Base-by-base conservation (phyloP, 2,329 filamentous ascomycete species). In the Paecilomyces formosus region DNA sequence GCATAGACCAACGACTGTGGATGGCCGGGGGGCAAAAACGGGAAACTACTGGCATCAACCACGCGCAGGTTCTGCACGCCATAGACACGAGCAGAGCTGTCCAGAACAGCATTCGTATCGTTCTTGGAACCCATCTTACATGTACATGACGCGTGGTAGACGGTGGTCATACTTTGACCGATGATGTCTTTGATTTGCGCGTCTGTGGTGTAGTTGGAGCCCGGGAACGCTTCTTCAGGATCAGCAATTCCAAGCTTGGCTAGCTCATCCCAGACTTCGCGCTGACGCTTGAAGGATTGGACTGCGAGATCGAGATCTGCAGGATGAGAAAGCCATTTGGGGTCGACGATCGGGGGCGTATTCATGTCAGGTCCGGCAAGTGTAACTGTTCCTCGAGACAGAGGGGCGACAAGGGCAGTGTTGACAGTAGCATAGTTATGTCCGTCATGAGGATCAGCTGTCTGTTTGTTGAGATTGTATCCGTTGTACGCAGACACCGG, bases 271-370 rank as follows among this genome's bases (percentile, higher is more conserved):
- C 71, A 76, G 0, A 73, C 65, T 12, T 77, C 64, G 0, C 81
- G 76, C 0, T 73, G 63, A 2, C 81, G 75, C 55, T 73, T 76
- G 61, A 77, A 78, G 0, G 70, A 66, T 0, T 75, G 73, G 9
- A 83, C 62, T 3, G 74, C 76, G 2, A 82, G 65, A 13, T 80
- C 75, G 24, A 73, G 63, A 49, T 83, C 81, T 1, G 72, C 68
- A 8, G 73, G 71, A 9, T 75, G 69, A 1, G 68, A 68, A 1
- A 83, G 67, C 72, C 75, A 83, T 61, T 78, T 78, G 1, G 78
- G 76, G 60, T 81, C 71, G 59, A 82, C 76, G 12, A 76, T 63
- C 0, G 81, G 80, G 0, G 66, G 63, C 21, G 75, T 72, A 0
- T 63, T 60, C 0, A 68, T 73, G 13, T 72, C 67, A n/a, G 65